These are phyloP conservation scores for Arxiozyma heterogenica DNA, from an alignment of 1,139 yeast genomes.

Conservation along the genomic window DNA sequence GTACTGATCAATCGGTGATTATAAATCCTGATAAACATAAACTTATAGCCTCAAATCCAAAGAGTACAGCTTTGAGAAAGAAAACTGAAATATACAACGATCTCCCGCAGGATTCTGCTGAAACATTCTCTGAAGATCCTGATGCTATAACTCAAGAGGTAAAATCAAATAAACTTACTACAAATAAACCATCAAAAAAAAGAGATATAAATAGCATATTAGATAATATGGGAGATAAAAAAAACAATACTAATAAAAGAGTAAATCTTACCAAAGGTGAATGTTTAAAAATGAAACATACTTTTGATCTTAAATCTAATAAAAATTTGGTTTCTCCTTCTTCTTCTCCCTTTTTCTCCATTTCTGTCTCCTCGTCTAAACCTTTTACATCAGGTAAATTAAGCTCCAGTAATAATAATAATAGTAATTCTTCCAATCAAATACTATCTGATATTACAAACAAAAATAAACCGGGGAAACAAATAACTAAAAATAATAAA, in stretches of 20 bases:
- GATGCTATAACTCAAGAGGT: neutral
- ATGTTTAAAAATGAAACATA: neutral
- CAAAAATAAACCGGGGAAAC: slow-evolving; percentile 5
- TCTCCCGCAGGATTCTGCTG: neutral
- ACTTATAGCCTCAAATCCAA: neutral
- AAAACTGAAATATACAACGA: neutral
- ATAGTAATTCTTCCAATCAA: neutral
- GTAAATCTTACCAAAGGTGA: neutral
- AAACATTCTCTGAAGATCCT: neutral
- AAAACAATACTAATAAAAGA: neutral
- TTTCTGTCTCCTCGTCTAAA: neutral
- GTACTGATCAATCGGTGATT: neutral
- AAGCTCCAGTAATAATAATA: neutral
- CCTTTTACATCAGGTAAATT: neutral
- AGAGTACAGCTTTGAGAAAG: neutral
- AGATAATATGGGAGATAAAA: neutral
- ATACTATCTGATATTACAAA: slow-evolving; percentile 5
- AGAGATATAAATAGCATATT: neutral
- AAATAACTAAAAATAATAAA: slow-evolving; percentile 7
- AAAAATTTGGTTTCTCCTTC: neutral
- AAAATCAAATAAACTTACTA: neutral
- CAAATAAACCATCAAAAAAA: neutral
- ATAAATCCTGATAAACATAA: neutral
- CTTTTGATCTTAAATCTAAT: neutral
- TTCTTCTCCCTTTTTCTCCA: neutral